Conservation (phyloP, 192 early-diverging fungal genomes). For the Linnemannia schmuckeri region DNA sequence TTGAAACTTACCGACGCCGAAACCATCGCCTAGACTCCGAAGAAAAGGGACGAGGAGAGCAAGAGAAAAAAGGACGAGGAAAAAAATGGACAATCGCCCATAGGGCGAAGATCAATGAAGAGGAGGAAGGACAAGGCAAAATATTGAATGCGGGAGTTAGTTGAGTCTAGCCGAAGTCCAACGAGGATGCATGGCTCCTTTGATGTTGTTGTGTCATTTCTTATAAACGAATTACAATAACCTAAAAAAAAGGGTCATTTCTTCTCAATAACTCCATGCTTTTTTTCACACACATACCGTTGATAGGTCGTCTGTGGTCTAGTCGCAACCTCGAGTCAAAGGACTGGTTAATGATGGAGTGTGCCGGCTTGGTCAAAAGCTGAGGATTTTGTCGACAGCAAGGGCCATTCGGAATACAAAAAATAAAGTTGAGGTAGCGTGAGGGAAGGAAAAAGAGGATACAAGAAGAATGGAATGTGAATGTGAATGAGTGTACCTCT, state of each 20-base stretch:
- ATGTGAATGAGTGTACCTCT: not conserved
- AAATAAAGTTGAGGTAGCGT: not conserved
- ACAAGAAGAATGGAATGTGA: not conserved
- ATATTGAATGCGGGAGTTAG: not conserved
- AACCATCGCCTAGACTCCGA: slow-evolving; percentile 72
- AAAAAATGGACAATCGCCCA: not conserved
- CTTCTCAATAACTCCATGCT: no score
- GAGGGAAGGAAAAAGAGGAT: slow-evolving; percentile 12
- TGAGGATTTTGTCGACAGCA: slow-evolving; percentile 3
- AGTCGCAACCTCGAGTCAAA: slow-evolving; percentile 77
- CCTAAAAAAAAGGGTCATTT: no score
- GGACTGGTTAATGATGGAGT: slow-evolving; percentile 86
- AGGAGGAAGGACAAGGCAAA: no score
- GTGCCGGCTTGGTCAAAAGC: slow-evolving; percentile 79
- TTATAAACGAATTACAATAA: no score
- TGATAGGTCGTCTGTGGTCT: slow-evolving; percentile 70
- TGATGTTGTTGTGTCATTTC: not conserved
- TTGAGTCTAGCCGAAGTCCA: no score
- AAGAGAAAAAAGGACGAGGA: not conserved
- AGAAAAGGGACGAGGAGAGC: not conserved
- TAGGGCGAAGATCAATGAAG: no score
- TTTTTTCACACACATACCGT: slow-evolving; percentile 61
- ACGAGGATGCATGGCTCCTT: not conserved
- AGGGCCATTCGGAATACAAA: not conserved
- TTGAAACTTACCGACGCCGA: slow-evolving; percentile 76